Conservation (phyloP, 139 green algal species). For the Limnomonas spitsbergensis region DNA sequence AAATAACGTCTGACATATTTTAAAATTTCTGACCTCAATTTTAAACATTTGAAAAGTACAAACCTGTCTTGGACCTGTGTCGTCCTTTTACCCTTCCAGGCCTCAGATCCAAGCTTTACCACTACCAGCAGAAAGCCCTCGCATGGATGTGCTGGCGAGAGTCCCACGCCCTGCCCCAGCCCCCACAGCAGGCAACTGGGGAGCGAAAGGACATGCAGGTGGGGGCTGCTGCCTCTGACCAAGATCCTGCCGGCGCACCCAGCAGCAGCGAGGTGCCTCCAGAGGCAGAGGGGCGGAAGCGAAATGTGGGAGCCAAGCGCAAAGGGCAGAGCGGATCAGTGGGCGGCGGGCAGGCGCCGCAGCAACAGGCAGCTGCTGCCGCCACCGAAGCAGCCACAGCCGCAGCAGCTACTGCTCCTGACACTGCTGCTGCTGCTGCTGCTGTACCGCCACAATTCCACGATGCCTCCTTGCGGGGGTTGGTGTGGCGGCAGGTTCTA, state of each 20-base stretch:
- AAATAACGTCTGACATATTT: neutral
- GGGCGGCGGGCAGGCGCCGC: too few relatives aligned
- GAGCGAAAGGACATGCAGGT: neutral
- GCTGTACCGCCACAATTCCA: neutral
- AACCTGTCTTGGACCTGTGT: too few relatives aligned
- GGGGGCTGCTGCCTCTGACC: conserved; percentile 1
- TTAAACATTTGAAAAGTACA: neutral
- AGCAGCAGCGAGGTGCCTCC: too few relatives aligned
- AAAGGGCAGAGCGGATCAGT: too few relatives aligned
- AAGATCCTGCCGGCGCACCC: neutral
- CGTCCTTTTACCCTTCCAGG: conserved; percentile 22
- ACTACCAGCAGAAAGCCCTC: conserved; percentile 60
- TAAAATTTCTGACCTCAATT: neutral
- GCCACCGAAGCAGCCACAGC: too few relatives aligned
- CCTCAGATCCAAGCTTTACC: conserved; percentile 54
- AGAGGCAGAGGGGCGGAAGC: too few relatives aligned
- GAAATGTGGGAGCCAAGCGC: too few relatives aligned
- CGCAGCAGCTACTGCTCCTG: too few relatives aligned
- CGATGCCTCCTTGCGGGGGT: neutral
- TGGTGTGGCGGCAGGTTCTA: neutral
- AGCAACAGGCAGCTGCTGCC: too few relatives aligned
- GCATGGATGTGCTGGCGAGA: conserved; percentile 67
- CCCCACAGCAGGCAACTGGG: neutral
- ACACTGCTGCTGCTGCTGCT: neutral
- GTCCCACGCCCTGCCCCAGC: conserved; percentile 9